These are phyloP conservation scores for Penicillium freii DNA, from an alignment of 2,329 filamentous ascomycete genomes.

Conservation along the genomic window DNA sequence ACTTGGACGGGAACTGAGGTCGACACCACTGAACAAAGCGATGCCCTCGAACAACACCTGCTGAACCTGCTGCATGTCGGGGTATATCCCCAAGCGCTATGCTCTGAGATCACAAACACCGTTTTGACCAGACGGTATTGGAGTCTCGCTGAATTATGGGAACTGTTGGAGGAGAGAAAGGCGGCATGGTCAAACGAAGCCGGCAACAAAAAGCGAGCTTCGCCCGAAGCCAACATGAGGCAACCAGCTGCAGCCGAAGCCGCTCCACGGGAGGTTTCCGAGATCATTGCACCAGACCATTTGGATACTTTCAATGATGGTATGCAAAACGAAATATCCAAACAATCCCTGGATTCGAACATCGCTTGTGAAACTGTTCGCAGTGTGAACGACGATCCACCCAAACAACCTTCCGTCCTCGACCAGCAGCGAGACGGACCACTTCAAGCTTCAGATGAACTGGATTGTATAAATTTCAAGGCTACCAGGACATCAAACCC, in stretches of 20 bases:
- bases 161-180: slow-evolving; percentile 19
- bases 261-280: not conserved
- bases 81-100: slow-evolving; percentile 3
- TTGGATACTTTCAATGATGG: not conserved
- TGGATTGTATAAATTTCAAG: no score
- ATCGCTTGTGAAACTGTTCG: not conserved
- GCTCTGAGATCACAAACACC: not conserved
- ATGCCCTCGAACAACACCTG: slow-evolving; percentile 10
- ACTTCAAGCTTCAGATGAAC: not conserved
- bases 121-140: slow-evolving; percentile 14
- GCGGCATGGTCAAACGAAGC: slow-evolving; percentile 9
- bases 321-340: not conserved
- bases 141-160: slow-evolving; percentile 27
- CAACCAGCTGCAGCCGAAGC: not conserved
- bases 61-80: slow-evolving; percentile 18
- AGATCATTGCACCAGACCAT: not conserved
- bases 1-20: slow-evolving; percentile 11
- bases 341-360: not conserved
- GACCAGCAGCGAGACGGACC: not conserved
- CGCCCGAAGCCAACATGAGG: not conserved
- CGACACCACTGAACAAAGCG: not conserved
- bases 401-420: not conserved
- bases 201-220: not conserved
- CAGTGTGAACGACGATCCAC: not conserved
- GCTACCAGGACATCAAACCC: not conserved